These are phyloP conservation scores for Mixia osmundae DNA, from an alignment of 1,284 basidiomycete genomes.

Conservation along the genomic window DNA sequence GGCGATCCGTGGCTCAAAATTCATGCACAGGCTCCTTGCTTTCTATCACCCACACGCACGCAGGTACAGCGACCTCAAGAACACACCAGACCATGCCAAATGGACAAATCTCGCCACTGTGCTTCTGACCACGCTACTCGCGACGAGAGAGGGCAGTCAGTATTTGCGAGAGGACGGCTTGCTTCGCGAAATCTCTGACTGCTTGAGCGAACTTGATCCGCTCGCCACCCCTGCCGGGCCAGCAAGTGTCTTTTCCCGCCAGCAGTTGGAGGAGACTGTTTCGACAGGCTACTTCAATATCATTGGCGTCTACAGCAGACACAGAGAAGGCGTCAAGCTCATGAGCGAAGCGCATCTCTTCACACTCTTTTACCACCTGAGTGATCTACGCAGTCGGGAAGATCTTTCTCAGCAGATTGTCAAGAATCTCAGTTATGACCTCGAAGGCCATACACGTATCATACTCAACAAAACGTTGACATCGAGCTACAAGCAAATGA, in stretches of 20 bases:
- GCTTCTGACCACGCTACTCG: conserved; percentile 56
- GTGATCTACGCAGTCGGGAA: conserved; percentile 68
- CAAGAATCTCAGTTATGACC: conserved; percentile 70
- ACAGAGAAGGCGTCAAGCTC: conserved; percentile 66
- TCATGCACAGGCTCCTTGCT: conserved; percentile 60
- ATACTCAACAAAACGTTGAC: conserved; percentile 81
- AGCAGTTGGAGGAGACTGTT: conserved; percentile 55
- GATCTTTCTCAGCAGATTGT: conserved; percentile 78
- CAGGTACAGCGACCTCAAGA: conserved; percentile 60
- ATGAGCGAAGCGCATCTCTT: too few relatives aligned
- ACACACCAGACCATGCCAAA: conserved; percentile 30
- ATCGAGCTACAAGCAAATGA: conserved; percentile 72
- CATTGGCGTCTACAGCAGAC: conserved; percentile 69
- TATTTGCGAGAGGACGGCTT: conserved; percentile 75
- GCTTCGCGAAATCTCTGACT: conserved; percentile 57
- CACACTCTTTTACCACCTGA: conserved; percentile 81
- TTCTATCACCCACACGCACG: conserved; percentile 80
- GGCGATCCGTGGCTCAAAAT: conserved; percentile 69
- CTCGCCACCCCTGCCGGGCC: conserved; percentile 20
- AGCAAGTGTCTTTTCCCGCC: conserved; percentile 61
- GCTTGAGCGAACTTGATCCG: conserved; percentile 77
- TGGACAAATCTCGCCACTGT: conserved; percentile 49
- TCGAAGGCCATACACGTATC: conserved; percentile 75
- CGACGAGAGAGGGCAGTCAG: conserved; percentile 55
- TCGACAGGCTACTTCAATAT: conserved; percentile 89